Evolutionary conservation across 495 filamentous ascomycete genomes (phyloP).

Genomic region (Aspergillus ostianus): DNA sequence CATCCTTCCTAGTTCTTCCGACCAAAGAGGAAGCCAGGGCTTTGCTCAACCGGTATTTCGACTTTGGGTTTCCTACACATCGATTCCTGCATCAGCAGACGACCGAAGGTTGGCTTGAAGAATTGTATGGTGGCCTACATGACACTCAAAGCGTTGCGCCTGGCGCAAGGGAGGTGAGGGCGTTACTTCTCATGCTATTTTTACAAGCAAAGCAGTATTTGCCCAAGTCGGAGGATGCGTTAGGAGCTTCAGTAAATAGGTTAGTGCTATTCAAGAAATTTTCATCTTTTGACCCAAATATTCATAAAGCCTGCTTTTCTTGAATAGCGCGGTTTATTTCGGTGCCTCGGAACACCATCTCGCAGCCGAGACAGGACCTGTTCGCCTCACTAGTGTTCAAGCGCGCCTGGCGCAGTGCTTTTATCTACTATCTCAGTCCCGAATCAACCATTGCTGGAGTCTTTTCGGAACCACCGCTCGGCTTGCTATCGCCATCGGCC

Average conservation of each 20-base stretch:
- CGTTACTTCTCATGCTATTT: conserved; percentile 25
- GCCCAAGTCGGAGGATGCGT: conserved; percentile 2
- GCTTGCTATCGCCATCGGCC: conserved; percentile 32
- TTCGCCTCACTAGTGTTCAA: conserved; percentile 32
- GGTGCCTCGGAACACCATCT: conserved; percentile 25
- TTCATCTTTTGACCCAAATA: background rate
- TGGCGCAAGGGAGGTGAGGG: conserved; percentile 16
- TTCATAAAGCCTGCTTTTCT: background rate
- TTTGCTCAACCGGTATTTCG: conserved; percentile 31
- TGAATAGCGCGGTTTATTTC: conserved; percentile 22
- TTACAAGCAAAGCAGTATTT: conserved; percentile 23
- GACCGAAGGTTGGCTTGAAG: conserved; percentile 20
- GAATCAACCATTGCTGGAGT: conserved; percentile 40
- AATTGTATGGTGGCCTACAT: conserved; percentile 19
- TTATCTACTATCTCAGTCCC: conserved; percentile 32
- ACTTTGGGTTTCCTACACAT: conserved; percentile 37
- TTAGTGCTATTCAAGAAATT: conserved; percentile 1
- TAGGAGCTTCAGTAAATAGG: conserved; percentile 17
- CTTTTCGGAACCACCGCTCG: conserved; percentile 40
- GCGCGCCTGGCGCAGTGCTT: conserved; percentile 35
- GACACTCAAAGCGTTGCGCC: conserved; percentile 5
- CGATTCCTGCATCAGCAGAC: conserved; percentile 28
- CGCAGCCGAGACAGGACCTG: conserved; percentile 29
- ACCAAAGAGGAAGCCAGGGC: conserved; percentile 21
- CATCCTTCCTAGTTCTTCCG: conserved; percentile 24